Percentiles rank a stretch among this genome's conserved stretches.
phyloP scores from a whole-genome alignment of 768 basidiomycete genomes.

The Amanita thiersii region DNA sequence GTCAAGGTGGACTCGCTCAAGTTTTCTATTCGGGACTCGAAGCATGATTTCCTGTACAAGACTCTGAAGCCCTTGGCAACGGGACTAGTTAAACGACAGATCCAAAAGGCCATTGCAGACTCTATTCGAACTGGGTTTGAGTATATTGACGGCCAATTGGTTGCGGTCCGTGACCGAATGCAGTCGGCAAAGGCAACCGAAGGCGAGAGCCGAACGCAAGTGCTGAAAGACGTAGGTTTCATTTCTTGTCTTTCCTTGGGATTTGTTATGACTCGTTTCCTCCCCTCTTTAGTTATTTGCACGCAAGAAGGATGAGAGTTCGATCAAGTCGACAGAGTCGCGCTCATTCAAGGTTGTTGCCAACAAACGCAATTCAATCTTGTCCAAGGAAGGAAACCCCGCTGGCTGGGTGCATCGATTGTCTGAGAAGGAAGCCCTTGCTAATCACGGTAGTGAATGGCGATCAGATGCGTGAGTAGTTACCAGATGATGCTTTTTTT shows the following conservation, averaged over 20 bases:
- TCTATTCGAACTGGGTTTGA: conserved; percentile 76
- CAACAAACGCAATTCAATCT: conserved; percentile 60
- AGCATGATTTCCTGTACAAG: conserved; percentile 87
- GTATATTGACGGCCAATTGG: conserved; percentile 84
- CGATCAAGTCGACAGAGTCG: conserved; percentile 16
- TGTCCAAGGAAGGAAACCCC: conserved; percentile 57
- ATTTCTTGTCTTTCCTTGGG: neutral
- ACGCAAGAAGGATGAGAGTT: conserved; percentile 38
- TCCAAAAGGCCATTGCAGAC: conserved; percentile 45
- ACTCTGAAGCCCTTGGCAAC: conserved; percentile 74
- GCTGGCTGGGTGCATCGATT: conserved; percentile 65
- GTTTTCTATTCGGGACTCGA: conserved; percentile 86
- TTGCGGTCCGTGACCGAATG: conserved; percentile 78
- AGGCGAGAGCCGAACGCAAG: conserved; percentile 31
- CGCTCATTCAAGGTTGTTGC: conserved; percentile 72
- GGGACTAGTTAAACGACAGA: conserved; percentile 72
- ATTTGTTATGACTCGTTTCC: neutral
- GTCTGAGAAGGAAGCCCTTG: conserved; percentile 29
- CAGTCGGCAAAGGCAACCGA: conserved; percentile 41
- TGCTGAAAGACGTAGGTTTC: conserved; percentile 47
- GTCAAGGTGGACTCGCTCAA: conserved; percentile 85
- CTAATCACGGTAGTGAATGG: conserved; percentile 27
- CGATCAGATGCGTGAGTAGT: conserved; percentile 31
- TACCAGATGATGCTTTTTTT: neutral
- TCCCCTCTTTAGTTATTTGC: conserved; percentile 48